A percentile compares a stretch with the other conserved stretches of the same genome.
Evolutionary conservation across 768 basidiomycete species (phyloP).

Genomic region (Termitomyces sp.): DNA sequence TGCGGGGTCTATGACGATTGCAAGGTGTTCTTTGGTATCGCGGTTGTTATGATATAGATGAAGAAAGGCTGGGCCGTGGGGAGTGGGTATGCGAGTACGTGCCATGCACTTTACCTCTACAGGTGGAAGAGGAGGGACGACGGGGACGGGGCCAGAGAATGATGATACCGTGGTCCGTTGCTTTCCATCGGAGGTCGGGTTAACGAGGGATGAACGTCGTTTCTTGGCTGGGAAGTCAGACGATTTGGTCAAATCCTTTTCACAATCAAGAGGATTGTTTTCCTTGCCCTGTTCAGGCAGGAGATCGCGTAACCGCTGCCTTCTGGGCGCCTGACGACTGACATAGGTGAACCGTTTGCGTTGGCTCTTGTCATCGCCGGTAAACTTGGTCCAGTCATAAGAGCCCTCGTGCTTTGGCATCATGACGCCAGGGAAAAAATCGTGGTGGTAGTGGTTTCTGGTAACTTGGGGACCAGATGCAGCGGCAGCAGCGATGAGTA

Average conservation of each 20-base stretch:
- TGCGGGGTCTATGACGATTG: conserved; percentile 88
- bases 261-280: conserved; percentile 36
- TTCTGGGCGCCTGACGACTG: conserved; percentile 74
- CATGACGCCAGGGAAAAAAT: conserved; percentile 61
- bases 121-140: conserved; percentile 21
- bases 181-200: conserved; percentile 21
- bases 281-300: conserved; percentile 43
- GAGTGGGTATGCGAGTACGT: conserved; percentile 94
- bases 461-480: conserved; percentile 77
- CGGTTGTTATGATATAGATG: conserved; percentile 93
- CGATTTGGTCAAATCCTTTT: conserved; percentile 32
- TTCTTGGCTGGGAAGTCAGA: conserved; percentile 25
- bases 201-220: conserved; percentile 32
- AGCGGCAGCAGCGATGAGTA: conserved; percentile 73
- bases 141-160: conserved; percentile 10
- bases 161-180: conserved; percentile 21
- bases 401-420: conserved; percentile 48
- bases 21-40: conserved; percentile 94
- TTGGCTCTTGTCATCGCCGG: conserved; percentile 39
- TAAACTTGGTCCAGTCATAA: conserved; percentile 58
- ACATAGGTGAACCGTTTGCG: conserved; percentile 56
- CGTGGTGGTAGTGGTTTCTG: conserved; percentile 83
- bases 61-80: conserved; percentile 88
- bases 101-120: conserved; percentile 92
- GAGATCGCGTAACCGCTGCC: conserved; percentile 43